These are phyloP conservation scores for Pontederia paniculata DNA, from an alignment of 176 grass and related monocot species.

Conservation along the genomic window DNA sequence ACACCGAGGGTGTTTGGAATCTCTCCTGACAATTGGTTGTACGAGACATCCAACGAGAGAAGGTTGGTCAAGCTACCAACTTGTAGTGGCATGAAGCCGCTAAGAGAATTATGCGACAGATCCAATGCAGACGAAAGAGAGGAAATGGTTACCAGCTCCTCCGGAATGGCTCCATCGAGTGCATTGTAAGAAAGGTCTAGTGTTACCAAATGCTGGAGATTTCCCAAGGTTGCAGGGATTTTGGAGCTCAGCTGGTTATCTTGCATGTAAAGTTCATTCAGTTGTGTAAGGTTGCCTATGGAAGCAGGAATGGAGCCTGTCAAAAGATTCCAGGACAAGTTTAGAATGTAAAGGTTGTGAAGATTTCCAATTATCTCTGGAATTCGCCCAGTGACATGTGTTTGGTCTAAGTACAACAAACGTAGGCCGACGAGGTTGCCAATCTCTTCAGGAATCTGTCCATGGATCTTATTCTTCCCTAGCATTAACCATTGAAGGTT, in stretches of 20 bases:
- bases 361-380: background rate
- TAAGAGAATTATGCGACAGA: conserved; percentile 5
- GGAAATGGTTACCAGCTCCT: conserved; percentile 1
- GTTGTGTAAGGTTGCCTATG: background rate
- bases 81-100: conserved; percentile 1
- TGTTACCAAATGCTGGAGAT: background rate
- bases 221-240: conserved; percentile 16
- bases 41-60: background rate
- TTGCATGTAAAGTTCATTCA: too few species aligned
- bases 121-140: background rate
- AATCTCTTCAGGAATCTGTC: background rate
- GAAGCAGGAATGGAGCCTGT: background rate
- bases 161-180: conserved; percentile 2
- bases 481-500: background rate
- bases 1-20: conserved; percentile 5
- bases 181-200: conserved; percentile 2
- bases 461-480: background rate
- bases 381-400: background rate
- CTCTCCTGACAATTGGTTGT: background rate
- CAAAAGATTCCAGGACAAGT: background rate
- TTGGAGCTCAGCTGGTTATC: too few species aligned
- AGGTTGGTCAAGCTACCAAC: conserved; percentile 13
- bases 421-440: background rate
- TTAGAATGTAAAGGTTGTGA: background rate
- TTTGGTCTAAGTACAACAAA: background rate